Evolutionary conservation across 169 alveolate genomes (phyloP).

Genomic region (Plasmodium yoelii): DNA sequence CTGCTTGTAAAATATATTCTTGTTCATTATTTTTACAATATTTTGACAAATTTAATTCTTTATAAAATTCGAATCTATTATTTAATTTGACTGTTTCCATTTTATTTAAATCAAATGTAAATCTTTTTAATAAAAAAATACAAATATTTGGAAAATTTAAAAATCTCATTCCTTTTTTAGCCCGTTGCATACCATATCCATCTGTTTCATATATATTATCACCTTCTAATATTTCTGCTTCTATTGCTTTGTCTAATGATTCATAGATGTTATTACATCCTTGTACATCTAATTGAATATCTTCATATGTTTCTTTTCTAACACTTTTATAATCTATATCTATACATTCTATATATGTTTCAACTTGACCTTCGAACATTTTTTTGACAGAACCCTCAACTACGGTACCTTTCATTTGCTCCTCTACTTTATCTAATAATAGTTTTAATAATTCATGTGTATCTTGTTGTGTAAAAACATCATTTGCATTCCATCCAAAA

Average conservation of each 20-base stretch:
- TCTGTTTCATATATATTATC: slow-evolving; percentile 97
- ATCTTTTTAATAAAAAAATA: slow-evolving; percentile 93
- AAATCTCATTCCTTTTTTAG: slow-evolving; percentile 93
- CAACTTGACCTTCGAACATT: slow-evolving; percentile 96
- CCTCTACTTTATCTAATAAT: slow-evolving; percentile 95
- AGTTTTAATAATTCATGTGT: slow-evolving; percentile 96
- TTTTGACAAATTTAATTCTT: slow-evolving; percentile 89
- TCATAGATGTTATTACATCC: slow-evolving; percentile 93
- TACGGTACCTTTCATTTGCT: slow-evolving; percentile 96
- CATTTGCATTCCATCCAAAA: slow-evolving; percentile 97
- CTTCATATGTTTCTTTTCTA: slow-evolving; percentile 91
- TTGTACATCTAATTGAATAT: slow-evolving; percentile 94
- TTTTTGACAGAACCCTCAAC: slow-evolving; percentile 95
- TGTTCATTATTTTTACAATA: slow-evolving; percentile 80
- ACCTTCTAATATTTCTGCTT: slow-evolving; percentile 95
- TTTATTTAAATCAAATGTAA: slow-evolving; percentile 89
- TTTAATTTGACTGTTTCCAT: slow-evolving; percentile 93
- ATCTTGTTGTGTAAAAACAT: slow-evolving; percentile 97
- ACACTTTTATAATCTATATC: slow-evolving; percentile 94
- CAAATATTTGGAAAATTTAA: slow-evolving; percentile 95
- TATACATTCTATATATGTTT: slow-evolving; percentile 94
- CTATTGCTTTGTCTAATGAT: slow-evolving; percentile 92
- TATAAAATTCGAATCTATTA: slow-evolving; percentile 92
- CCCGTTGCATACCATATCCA: slow-evolving; percentile 91
- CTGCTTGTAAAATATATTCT: slow-evolving; percentile 91